Conservation (phyloP, 1,139 yeast species). For the Blastobotrys apis region DNA sequence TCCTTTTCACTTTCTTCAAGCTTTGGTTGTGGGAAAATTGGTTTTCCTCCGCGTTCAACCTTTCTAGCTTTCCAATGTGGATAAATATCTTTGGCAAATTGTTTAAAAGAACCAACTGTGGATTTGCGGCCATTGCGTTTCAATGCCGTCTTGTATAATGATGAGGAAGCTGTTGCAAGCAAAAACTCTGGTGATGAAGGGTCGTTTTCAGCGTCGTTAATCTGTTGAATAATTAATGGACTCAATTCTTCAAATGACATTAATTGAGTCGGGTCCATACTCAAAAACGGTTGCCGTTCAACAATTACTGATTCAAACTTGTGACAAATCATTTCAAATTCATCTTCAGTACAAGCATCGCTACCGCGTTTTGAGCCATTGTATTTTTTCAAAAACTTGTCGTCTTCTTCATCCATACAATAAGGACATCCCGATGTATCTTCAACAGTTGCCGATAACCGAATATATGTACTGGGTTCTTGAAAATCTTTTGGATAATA, state of each 20-base stretch:
- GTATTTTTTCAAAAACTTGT: slow-evolving; percentile 49
- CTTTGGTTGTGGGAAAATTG: slow-evolving; percentile 69
- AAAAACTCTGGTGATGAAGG: slow-evolving; percentile 36
- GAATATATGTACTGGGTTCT: slow-evolving; percentile 77
- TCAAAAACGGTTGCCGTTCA: slow-evolving; percentile 81
- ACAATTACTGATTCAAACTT: slow-evolving; percentile 68
- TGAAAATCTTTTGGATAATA: slow-evolving; percentile 65
- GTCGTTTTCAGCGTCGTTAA: slow-evolving; percentile 33
- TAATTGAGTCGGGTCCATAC: slow-evolving; percentile 79
- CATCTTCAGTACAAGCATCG: slow-evolving; percentile 50
- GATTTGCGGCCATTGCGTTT: slow-evolving; percentile 10
- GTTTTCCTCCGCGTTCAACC: slow-evolving; percentile 62
- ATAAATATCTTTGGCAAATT: slow-evolving; percentile 66
- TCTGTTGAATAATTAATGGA: slow-evolving; percentile 25
- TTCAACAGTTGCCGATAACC: slow-evolving; percentile 91
- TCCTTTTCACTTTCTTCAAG: slow-evolving; percentile 89
- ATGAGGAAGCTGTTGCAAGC: slow-evolving; percentile 21
- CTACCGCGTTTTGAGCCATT: slow-evolving; percentile 32
- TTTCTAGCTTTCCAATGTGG: slow-evolving; percentile 80
- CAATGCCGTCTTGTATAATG: slow-evolving; percentile 17
- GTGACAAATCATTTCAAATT: slow-evolving; percentile 76
- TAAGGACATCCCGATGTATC: slow-evolving; percentile 85
- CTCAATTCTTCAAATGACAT: slow-evolving; percentile 65
- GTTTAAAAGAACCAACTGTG: slow-evolving; percentile 50
- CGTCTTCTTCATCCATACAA: slow-evolving; percentile 89